Conservation (phyloP, 2,329 filamentous ascomycete species). For the Penicillium verrucosum region DNA sequence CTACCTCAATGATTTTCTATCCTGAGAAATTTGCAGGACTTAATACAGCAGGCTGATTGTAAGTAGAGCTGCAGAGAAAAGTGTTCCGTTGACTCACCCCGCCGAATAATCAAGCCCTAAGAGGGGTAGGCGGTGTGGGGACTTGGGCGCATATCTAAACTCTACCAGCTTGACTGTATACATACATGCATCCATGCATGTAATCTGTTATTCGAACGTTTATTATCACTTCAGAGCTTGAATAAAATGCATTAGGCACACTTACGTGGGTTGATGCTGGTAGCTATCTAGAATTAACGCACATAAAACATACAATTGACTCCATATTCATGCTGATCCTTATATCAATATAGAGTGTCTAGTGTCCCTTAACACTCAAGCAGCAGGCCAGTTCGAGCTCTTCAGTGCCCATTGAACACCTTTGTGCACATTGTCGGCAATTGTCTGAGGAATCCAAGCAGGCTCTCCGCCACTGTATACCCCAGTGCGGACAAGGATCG, state of each 20-base stretch:
- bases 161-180: not conserved
- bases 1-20: slow-evolving; percentile 22
- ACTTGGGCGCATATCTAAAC: not conserved
- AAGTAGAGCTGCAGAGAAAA: slow-evolving; percentile 7
- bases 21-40: slow-evolving; percentile 8
- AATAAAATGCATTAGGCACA: not conserved
- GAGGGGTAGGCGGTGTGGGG: slow-evolving; percentile 26
- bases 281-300: not conserved
- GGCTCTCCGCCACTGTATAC: slow-evolving; percentile 64
- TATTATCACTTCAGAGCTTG: not conserved
- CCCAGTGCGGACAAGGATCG: slow-evolving; percentile 74
- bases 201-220: no score
- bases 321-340: not conserved
- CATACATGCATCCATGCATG: not conserved
- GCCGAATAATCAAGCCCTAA: slow-evolving; percentile 30
- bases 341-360: not conserved
- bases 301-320: not conserved
- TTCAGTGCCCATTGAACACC: slow-evolving; percentile 75
- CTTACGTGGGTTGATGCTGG: not conserved
- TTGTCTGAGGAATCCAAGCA: slow-evolving; percentile 59
- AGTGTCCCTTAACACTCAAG: not conserved
- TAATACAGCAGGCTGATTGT: slow-evolving; percentile 3
- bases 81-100: slow-evolving; percentile 32
- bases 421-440: slow-evolving; percentile 70
- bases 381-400: slow-evolving; percentile 42